Base-by-base conservation (phyloP, 176 grass and related monocot species). In the Triticum urartu region DNA sequence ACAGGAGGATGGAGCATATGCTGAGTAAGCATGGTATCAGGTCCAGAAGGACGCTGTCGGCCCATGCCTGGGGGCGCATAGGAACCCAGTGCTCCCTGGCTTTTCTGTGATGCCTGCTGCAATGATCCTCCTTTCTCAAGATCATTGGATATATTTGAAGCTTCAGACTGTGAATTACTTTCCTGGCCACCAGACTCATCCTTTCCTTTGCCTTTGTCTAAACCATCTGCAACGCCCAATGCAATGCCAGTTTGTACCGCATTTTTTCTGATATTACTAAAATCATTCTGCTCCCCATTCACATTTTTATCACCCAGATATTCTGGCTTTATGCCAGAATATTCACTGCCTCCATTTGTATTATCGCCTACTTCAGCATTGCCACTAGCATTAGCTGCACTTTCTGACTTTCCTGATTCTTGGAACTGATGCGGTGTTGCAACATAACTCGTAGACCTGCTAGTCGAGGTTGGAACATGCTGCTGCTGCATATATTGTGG, bases 341-440 rank as follows among this genome's bases (percentile, higher is more conserved):
- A 86, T 66, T 77, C 75, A 92, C 58, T 18, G 24, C 62, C 83
- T 54, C 54, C 77, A 45, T 61, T 90, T 67, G 72, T 79, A 34
- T 45, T 63, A 61, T 50, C 84, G 75, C 61, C 68, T 75, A 24
- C 38, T 64, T 87, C 68, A 21, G 85, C 54, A 58, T 74, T 82
- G 12, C 62, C 79, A 43, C 73, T 47, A 83, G 47, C 75, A 65
- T 85, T 91, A 50, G 48, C n/a, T 79, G 81, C 81, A 75, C 47
- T 83, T 79, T 91, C 86, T 76, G 77, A 52, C 63, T 85, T 90
- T 7, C 75, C 82, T 61, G 88, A 28, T 78, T 80, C 60, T 32
- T 95, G 91, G 82, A 88, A 87, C 89, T 89, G 79, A 67, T 89
- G 91, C 14, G 71, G 78, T 67, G 68, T 50, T 50, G 86, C 56